Conservation (phyloP, 176 grass and related monocot species). For the Chloris gayana region DNA sequence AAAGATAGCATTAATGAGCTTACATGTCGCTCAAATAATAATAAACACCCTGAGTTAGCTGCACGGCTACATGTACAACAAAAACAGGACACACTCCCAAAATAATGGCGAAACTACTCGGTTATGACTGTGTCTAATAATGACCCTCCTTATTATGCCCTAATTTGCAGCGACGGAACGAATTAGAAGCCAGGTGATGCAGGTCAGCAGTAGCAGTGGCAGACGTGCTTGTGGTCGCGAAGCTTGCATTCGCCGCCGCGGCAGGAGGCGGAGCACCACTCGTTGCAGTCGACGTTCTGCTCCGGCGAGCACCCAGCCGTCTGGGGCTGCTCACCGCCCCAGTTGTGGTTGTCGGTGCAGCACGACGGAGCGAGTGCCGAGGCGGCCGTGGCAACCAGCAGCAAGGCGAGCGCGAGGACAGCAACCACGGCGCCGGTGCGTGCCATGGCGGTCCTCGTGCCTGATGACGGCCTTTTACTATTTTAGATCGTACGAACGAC, state of each 20-base stretch:
- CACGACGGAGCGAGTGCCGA: neutral
- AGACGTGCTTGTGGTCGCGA: neutral
- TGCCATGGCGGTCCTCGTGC: neutral
- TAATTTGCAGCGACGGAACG: neutral
- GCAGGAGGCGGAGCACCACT: neutral
- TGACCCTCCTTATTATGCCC: neutral
- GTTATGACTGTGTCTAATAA: neutral
- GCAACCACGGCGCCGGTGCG: neutral
- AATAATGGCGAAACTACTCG: neutral
- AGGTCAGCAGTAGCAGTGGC: conserved; percentile 1
- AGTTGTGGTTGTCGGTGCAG: neutral
- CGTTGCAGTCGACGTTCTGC: neutral
- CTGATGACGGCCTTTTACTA: neutral
- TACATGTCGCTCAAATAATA: neutral
- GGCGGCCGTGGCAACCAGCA: neutral
- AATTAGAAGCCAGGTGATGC: too few species aligned
- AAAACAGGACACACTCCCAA: neutral
- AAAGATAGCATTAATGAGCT: neutral
- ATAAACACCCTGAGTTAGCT: neutral
- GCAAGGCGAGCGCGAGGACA: neutral
- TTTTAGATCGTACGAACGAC: too few species aligned
- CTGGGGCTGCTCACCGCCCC: neutral
- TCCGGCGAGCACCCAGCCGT: neutral
- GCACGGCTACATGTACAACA: neutral
- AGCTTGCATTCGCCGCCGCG: neutral